Conservation (phyloP, 2,329 filamentous ascomycete genomes). For the Orbilia javanica region DNA sequence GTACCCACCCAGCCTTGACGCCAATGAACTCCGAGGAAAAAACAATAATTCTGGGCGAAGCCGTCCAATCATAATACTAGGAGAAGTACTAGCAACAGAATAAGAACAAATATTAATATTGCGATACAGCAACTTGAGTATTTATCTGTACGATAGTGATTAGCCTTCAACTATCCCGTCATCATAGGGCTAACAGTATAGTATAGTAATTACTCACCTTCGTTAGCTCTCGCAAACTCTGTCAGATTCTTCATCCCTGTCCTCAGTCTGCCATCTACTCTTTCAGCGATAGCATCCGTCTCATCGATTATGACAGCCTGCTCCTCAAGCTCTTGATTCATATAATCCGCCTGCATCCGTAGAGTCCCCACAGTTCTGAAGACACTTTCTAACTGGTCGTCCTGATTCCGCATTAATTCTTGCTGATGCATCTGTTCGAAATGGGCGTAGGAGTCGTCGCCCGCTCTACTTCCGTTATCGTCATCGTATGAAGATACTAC, state of each 20-base stretch:
- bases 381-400: slow-evolving; percentile 90
- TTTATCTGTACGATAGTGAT: slow-evolving; percentile 17
- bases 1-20: slow-evolving; percentile 25
- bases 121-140: slow-evolving; percentile 79
- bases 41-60: not conserved
- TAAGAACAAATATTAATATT: slow-evolving; percentile 86
- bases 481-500: slow-evolving; percentile 66
- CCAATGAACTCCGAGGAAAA: slow-evolving; percentile 41
- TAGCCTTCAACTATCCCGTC: not conserved
- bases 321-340: slow-evolving; percentile 96
- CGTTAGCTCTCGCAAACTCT: slow-evolving; percentile 86
- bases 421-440: slow-evolving; percentile 93
- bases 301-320: slow-evolving; percentile 88
- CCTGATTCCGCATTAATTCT: slow-evolving; percentile 94
- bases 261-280: slow-evolving; percentile 86
- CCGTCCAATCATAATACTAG: slow-evolving; percentile 70
- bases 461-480: slow-evolving; percentile 66
- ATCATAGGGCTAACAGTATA: slow-evolving; percentile 25
- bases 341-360: slow-evolving; percentile 89
- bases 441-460: slow-evolving; percentile 77
- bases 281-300: slow-evolving; percentile 85
- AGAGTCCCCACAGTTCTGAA: slow-evolving; percentile 93
- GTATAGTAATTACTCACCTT: slow-evolving; percentile 73
- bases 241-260: slow-evolving; percentile 88
- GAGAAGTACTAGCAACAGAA: slow-evolving; percentile 85